Conservation (phyloP, 2,329 filamentous ascomycete genomes). For the Fusarium phyllophilum region DNA sequence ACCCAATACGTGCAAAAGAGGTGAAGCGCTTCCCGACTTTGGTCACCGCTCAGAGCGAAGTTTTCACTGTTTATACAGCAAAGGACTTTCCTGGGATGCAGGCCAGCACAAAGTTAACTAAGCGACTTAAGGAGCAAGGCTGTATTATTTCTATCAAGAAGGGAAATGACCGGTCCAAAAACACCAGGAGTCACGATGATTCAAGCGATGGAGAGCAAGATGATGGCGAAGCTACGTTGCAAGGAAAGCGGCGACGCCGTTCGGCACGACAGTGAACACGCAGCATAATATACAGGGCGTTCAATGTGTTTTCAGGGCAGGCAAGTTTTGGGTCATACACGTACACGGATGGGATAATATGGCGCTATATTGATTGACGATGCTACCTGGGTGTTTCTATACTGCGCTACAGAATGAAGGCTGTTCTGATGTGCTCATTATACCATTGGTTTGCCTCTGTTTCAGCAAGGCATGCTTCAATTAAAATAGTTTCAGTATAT, state of each 20-base stretch:
- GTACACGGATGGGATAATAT: constrained; percentile 15
- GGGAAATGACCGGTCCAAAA: constrained; percentile 73
- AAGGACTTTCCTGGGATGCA: constrained; percentile 90
- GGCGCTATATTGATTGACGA: constrained; percentile 8
- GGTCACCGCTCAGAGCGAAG: constrained; percentile 68
- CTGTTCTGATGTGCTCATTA: constrained; percentile 10
- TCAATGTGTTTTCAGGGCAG: constrained; percentile 11
- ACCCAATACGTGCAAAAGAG: constrained; percentile 65
- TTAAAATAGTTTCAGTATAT: constrained; percentile 10
- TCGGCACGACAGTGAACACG: constrained; percentile 27
- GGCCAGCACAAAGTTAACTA: constrained; percentile 78
- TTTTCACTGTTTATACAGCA: constrained; percentile 84
- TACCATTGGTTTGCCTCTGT: constrained; percentile 27
- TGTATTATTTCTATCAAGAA: constrained; percentile 89
- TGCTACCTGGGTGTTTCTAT: neutral
- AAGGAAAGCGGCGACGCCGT: constrained; percentile 40
- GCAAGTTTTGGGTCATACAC: constrained; percentile 16
- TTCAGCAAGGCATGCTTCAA: constrained; percentile 14
- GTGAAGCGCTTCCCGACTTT: constrained; percentile 59
- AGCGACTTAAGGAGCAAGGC: constrained; percentile 79
- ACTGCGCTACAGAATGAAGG: neutral
- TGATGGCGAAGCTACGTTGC: constrained; percentile 32
- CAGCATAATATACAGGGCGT: constrained; percentile 27
- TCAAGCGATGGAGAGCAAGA: constrained; percentile 58
- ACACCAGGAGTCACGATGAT: constrained; percentile 52